Evolutionary conservation across 805 yeast genomes (phyloP).

Genomic region (Pichia nakasei): DNA sequence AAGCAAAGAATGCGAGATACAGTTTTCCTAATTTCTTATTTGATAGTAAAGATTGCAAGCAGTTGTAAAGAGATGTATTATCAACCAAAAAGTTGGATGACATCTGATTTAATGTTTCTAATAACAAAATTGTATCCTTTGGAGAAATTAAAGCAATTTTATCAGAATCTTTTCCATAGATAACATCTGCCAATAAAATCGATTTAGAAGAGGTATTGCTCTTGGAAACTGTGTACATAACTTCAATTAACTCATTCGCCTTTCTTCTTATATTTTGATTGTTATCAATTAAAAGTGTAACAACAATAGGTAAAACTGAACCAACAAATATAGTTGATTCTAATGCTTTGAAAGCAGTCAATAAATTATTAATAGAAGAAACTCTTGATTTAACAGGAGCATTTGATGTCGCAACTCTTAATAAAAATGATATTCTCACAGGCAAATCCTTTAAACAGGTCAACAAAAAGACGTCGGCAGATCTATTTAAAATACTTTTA

Average conservation of each 20-base stretch:
- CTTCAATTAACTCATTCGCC: constrained; percentile 30
- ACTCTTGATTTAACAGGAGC: constrained; percentile 52
- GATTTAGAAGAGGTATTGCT: constrained; percentile 25
- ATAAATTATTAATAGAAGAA: constrained; percentile 37
- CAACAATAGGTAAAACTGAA: constrained; percentile 48
- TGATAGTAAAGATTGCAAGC: constrained; percentile 28
- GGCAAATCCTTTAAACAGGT: constrained; percentile 17
- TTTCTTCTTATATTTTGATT: constrained; percentile 42
- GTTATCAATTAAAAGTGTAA: constrained; percentile 45
- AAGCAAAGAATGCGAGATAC: constrained; percentile 54
- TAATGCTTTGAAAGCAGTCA: constrained; percentile 28
- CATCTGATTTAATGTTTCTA: constrained; percentile 30
- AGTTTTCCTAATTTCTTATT: constrained; percentile 52
- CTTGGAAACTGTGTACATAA: constrained; percentile 18
- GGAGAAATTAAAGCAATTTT: constrained; percentile 53
- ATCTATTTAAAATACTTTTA: constrained; percentile 28
- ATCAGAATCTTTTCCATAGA: constrained; percentile 46
- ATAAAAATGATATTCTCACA: constrained; percentile 43
- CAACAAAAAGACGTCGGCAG: constrained; percentile 13
- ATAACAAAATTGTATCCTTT: constrained; percentile 47
- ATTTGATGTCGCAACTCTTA: constrained; percentile 47
- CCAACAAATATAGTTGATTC: constrained; percentile 32
- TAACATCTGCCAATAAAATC: constrained; percentile 41
- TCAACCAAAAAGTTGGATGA: constrained; percentile 42
- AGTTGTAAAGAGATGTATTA: constrained; percentile 33